Conservation (phyloP, 2,329 filamentous ascomycete genomes). For the Alternaria sp. region DNA sequence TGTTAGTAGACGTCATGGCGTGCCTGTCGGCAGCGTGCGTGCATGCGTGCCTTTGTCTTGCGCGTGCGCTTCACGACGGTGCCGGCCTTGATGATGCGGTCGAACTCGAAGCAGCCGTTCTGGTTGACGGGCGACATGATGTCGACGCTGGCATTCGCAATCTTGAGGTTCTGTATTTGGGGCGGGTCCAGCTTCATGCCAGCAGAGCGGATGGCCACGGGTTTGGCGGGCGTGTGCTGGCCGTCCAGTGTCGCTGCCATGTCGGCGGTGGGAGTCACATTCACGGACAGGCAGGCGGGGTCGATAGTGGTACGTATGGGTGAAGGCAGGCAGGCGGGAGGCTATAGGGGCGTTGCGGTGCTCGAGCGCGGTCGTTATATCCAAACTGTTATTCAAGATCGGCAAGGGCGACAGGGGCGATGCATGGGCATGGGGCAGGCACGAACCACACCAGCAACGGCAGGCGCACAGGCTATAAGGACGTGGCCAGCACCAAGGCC, state of each 20-base stretch:
- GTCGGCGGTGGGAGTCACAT: conserved; percentile 25
- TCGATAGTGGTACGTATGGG: conserved; percentile 4
- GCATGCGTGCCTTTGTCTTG: conserved; percentile 69
- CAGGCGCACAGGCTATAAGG: conserved; percentile 1
- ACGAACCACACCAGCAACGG: conserved; percentile 1
- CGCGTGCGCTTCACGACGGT: conserved; percentile 86
- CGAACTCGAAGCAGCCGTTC: conserved; percentile 94
- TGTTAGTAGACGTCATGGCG: conserved; percentile 13
- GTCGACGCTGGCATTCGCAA: conserved; percentile 56
- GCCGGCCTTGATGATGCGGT: conserved; percentile 89
- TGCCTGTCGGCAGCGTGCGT: background rate
- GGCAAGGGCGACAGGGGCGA: conserved; percentile 33
- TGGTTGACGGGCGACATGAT: conserved; percentile 87
- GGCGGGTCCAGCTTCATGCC: conserved; percentile 38
- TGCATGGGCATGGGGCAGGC: conserved; percentile 8
- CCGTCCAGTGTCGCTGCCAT: conserved; percentile 30
- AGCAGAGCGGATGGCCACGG: conserved; percentile 26
- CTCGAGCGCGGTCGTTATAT: conserved; percentile 6
- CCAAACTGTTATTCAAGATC: conserved; percentile 3
- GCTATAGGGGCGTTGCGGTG: conserved; percentile 3
- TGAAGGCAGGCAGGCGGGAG: background rate
- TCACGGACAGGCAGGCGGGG: conserved; percentile 8
- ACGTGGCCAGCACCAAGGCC: background rate
- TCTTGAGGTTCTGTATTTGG: conserved; percentile 30
- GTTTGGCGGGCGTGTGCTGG: conserved; percentile 34